A percentile compares a stretch with the other conserved stretches of the same genome.
These are phyloP conservation scores for Astrephomene gubernaculifera DNA, from an alignment of 139 green algal genomes.

Conservation along the genomic window DNA sequence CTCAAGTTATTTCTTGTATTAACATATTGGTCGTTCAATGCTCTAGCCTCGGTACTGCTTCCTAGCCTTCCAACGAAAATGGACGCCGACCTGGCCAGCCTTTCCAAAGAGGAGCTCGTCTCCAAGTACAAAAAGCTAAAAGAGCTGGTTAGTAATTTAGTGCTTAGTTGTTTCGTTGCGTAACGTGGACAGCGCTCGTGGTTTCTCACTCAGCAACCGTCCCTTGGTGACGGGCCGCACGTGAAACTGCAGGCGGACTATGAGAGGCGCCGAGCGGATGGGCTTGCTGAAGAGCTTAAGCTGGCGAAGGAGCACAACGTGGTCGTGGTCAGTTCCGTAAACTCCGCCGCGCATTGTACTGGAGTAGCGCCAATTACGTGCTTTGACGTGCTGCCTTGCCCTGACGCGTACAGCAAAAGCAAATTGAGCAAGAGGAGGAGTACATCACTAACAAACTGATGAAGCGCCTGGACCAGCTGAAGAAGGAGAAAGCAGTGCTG, in stretches of 20 bases:
- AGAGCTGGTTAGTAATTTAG: conserved; percentile 2
- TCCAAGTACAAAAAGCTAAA: conserved; percentile 9
- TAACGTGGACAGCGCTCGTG: neutral
- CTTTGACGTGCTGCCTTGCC: neutral
- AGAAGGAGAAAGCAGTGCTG: conserved; percentile 79
- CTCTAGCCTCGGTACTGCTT: no score
- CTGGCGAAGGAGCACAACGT: conserved; percentile 69
- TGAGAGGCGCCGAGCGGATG: conserved; percentile 48
- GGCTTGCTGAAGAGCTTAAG: conserved; percentile 62
- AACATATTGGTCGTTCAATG: no score
- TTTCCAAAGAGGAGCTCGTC: conserved; percentile 38
- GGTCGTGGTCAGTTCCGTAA: conserved; percentile 43
- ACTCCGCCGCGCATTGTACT: neutral
- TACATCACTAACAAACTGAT: conserved; percentile 86
- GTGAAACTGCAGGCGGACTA: conserved; percentile 44
- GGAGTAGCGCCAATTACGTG: neutral
- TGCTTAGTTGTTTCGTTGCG: neutral
- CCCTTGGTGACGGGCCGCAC: neutral
- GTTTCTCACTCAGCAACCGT: neutral
- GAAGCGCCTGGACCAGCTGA: conserved; percentile 84
- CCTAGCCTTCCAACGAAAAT: no score
- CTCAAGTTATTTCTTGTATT: no score
- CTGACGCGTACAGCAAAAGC: conserved; percentile 54
- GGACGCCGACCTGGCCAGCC: neutral
- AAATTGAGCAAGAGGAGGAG: conserved; percentile 86